Evolutionary conservation across 345 rosid genomes (phyloP), one percentile per base, ranked within the genome.

Genomic region (Brassica rapa): DNA sequence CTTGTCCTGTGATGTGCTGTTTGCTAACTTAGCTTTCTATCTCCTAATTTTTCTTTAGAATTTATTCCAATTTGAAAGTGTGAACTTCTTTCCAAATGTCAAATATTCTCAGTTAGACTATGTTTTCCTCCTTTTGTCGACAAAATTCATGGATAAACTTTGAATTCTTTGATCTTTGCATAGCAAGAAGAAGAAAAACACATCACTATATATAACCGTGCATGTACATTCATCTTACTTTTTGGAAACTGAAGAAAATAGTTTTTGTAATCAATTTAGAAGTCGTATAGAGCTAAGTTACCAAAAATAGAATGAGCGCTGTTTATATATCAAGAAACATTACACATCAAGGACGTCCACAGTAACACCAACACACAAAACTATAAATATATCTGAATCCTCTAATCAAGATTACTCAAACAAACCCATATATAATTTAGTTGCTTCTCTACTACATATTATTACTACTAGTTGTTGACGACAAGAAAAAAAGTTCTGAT

Each of bases 341-440:
- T 64, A 80, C 68, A 75, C 62, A 6, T 62, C 33, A 60, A 37
- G 10, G 43, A 37, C 10, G 11, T 37, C 43, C 10, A 37, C 43
- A 37, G 10, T 37, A 37, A 80, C 76, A 75, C 23, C 51, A 70
- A 70, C 76, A 80, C 72, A 80, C 75, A 70, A 55, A 80, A 11
- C 66, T 7, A 70, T 51, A 1, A n/a, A 70, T 63, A 27, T 80
- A 16, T 75, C 76, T 11, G 24, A 23, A 75, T 55, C 8, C 61
- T 0, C 67, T 73, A 73, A 66, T 12, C 25, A 32, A 32, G 68
- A 64, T 35, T 64, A 63, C 74, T 35, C 33, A 70, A 64, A 80
- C 76, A 70, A 70, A 43, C 72, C 30, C 59, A 57, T 70, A n/a
- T 14, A 55, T 70, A 74, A 73, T 62, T 57, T 62, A 16, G 62